Percentiles rank a stretch among this genome's conserved stretches.
Evolutionary conservation across 441 rosid genomes (phyloP).

Genomic region (Arabidopsis lyrata): DNA sequence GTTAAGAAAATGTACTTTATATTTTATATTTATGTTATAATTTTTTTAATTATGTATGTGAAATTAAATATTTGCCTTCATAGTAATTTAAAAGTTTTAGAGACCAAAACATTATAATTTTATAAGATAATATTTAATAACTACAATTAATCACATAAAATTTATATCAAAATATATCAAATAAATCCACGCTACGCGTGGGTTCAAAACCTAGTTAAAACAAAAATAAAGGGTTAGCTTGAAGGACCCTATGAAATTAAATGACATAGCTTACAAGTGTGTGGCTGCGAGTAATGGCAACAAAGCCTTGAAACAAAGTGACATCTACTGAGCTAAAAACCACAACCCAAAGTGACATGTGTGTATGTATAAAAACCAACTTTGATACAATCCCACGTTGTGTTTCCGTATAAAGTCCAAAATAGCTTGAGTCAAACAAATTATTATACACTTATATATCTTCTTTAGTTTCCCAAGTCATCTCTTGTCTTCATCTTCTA

Average conservation of each 20-base stretch:
- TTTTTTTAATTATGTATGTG: no score
- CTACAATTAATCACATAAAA: no score
- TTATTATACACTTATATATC: neutral
- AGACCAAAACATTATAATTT: no score
- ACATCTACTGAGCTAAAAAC: conserved; percentile 5
- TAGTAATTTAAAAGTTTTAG: no score
- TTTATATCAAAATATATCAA: no score
- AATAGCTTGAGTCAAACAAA: conserved; percentile 32
- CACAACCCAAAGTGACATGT: conserved; percentile 16
- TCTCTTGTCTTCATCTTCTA: conserved; percentile 45
- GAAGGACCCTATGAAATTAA: conserved; percentile 25
- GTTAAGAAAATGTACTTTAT: no score
- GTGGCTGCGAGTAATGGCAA: conserved; percentile 36
- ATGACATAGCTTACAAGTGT: conserved; percentile 34
- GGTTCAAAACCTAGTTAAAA: neutral
- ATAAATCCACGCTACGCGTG: no score
- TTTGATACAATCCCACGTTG: conserved; percentile 29
- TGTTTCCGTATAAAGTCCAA: conserved; percentile 24
- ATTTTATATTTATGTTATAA: no score
- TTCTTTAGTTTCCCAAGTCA: conserved; percentile 35
- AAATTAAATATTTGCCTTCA: no score
- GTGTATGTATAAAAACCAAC: conserved; percentile 32
- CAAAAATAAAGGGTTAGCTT: neutral
- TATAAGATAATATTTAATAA: no score
- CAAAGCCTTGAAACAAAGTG: conserved; percentile 28